Conservation (phyloP, 345 rosid genomes). For the Mangifera indica region DNA sequence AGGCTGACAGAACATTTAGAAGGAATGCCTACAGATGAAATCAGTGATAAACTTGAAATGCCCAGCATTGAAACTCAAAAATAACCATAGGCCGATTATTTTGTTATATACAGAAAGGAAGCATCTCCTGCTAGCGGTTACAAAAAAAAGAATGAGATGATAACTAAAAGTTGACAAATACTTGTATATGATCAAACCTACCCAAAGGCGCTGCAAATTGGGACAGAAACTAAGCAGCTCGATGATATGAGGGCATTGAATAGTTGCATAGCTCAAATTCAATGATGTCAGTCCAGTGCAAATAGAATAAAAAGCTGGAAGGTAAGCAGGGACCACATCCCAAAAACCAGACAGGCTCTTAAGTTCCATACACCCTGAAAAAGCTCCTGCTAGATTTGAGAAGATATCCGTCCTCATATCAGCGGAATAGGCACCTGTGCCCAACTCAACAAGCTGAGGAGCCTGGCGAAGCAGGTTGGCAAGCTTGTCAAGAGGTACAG, state of each 20-base stretch:
- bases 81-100: background rate
- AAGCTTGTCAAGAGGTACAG: conserved; percentile 67
- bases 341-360: conserved; percentile 82
- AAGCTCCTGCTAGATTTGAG: conserved; percentile 51
- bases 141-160: background rate
- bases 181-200: conserved; percentile 27
- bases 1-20: background rate
- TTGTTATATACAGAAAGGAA: background rate
- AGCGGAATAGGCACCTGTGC: conserved; percentile 67
- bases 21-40: background rate
- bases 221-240: conserved; percentile 66
- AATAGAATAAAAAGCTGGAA: conserved; percentile 69
- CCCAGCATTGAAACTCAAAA: background rate
- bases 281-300: conserved; percentile 69
- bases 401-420: conserved; percentile 53
- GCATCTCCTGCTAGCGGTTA: background rate
- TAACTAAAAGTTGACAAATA: background rate
- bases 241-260: conserved; percentile 60
- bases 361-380: conserved; percentile 65
- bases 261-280: conserved; percentile 84
- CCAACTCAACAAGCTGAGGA: conserved; percentile 82
- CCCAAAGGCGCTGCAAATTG: conserved; percentile 82
- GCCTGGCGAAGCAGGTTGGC: conserved; percentile 62
- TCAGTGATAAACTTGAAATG: background rate
- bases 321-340: conserved; percentile 82